These are phyloP conservation scores for Mortierella antarctica DNA, from an alignment of 192 early-diverging fungal genomes.

Conservation along the genomic window DNA sequence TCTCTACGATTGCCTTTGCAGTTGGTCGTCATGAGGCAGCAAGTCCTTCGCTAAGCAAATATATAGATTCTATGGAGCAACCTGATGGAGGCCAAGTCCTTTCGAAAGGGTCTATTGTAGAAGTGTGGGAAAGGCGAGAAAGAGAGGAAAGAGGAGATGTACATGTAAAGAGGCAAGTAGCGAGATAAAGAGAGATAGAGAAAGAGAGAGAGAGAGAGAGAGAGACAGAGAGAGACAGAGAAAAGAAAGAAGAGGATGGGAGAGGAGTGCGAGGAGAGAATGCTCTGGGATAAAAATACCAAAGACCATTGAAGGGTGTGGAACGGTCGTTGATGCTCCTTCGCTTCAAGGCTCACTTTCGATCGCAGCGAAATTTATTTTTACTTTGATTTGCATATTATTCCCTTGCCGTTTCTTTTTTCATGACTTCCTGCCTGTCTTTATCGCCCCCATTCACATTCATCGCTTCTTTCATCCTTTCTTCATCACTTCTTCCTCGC, in stretches of 20 bases:
- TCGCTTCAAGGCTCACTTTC: too few species aligned
- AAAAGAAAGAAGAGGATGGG: background rate
- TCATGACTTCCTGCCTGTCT: background rate
- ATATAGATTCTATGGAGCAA: too few species aligned
- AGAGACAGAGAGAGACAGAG: slow-evolving; percentile 1
- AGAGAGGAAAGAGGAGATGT: background rate
- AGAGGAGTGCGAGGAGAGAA: background rate
- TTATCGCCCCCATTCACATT: background rate
- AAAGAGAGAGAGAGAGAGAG: slow-evolving; percentile 12
- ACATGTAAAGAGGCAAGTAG: too few species aligned
- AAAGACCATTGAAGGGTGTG: background rate
- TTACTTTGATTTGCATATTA: background rate
- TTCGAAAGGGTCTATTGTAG: too few species aligned
- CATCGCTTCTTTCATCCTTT: background rate
- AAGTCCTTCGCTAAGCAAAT: too few species aligned
- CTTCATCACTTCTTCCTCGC: slow-evolving; percentile 1
- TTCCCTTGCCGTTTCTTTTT: background rate
- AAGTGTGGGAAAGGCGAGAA: background rate
- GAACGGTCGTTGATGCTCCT: too few species aligned
- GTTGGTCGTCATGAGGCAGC: too few species aligned
- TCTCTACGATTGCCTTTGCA: too few species aligned
- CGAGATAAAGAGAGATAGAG: slow-evolving; percentile 6
- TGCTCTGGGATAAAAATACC: background rate
- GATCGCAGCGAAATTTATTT: background rate
- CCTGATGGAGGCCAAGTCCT: too few species aligned